Base-by-base conservation (phyloP, 805 yeast genomes). In the Suhomyces vadensis region DNA sequence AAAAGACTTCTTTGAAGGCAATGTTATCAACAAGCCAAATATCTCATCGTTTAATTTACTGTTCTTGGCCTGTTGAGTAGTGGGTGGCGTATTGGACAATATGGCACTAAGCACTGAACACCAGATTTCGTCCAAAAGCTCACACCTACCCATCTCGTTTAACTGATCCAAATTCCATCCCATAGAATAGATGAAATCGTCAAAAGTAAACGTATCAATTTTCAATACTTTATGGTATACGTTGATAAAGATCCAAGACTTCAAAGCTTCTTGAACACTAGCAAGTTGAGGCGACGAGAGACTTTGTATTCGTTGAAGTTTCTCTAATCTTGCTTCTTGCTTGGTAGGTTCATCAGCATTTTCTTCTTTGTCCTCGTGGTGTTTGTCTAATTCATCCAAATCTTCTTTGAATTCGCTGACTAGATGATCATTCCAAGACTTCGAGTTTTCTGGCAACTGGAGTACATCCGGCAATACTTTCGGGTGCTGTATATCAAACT, bases 151-250 rank as follows among this genome's bases (percentile, higher is more conserved):
- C 4, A 64, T 63, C 2, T 65, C 63, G 27, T 71, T 69, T 41
- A 55, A 62, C 48, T 72, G 75, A 6, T 61, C 60, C 31, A 42
- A 51, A 22, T 68, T 67, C 77, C 82, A 69, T 29, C 69, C 66
- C 65, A 84, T 59, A 8, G 80, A 82, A 43, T 79, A 78, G 6
- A 84, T 58, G 55, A 79, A 86, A 52, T 85, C 95, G 64, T 88
- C 96, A 65, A 85, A 87, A 0, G 92, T 83, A 54, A 87, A 83
- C 0, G 85, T 77, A 54, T 84, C 89, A n/a, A 89, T 64, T 4
- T 75, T 58, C 24, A 88, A 65, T 0, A 88, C 80, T 26, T 74
- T 74, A 52, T 81, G 79, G 60, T 82, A 88, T 40, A 86, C 74
- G 58, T 87, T 87, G 22, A 87, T 61, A 55, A 88, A 89, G 1